Evolutionary conservation across 192 early-diverging fungal genomes (phyloP).

Genomic region (Glomus cerebriforme): DNA sequence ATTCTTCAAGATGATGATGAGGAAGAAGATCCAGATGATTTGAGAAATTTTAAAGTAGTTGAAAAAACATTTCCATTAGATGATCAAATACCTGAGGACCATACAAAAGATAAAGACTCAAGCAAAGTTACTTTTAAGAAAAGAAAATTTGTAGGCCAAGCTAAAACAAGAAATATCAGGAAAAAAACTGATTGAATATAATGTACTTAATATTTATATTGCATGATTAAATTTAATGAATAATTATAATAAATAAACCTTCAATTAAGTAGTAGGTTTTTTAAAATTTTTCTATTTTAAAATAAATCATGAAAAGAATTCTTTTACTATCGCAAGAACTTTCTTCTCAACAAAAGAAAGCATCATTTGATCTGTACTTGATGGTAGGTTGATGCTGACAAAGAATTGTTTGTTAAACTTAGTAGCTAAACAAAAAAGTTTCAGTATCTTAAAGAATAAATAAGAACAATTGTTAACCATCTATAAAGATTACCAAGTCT

Average conservation of each 20-base stretch:
- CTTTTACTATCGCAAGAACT: conserved; percentile 13
- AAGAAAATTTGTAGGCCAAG: conserved; percentile 40
- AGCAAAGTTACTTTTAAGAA: conserved; percentile 51
- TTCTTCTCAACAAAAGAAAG: conserved; percentile 16
- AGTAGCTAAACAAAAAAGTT: background rate
- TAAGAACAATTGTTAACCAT: background rate
- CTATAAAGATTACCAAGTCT: conserved; percentile 23
- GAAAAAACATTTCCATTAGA: conserved; percentile 53
- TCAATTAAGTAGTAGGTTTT: no score
- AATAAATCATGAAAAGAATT: conserved; percentile 1
- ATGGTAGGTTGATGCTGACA: conserved; percentile 24
- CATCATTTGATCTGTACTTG: conserved; percentile 9
- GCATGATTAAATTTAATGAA: no score
- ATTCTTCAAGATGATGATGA: conserved; percentile 44
- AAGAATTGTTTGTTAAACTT: conserved; percentile 33
- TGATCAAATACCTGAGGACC: conserved; percentile 17
- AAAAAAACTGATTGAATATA: conserved; percentile 24
- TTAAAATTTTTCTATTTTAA: no score
- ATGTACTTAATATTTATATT: background rate
- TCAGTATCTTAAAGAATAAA: background rate
- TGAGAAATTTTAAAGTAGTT: conserved; percentile 51
- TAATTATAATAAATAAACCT: no score
- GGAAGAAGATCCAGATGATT: conserved; percentile 50
- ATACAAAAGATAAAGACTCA: background rate
- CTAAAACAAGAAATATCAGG: conserved; percentile 45